Conservation (phyloP, 2,329 filamentous ascomycete genomes). For the Nigrograna mackinnonii region DNA sequence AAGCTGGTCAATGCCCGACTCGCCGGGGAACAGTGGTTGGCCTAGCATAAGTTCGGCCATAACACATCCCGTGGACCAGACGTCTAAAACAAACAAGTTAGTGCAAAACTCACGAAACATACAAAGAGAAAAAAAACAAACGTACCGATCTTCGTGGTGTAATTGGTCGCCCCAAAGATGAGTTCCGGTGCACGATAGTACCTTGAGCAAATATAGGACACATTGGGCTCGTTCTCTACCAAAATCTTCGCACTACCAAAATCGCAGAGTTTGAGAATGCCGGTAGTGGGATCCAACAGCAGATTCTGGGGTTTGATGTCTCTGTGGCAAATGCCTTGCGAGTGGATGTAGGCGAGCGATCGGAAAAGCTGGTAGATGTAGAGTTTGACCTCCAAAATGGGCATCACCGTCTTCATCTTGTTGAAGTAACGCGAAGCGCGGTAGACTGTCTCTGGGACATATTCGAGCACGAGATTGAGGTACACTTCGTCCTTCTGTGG, state of each 20-base stretch:
- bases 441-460: constrained; percentile 97
- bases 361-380: constrained; percentile 99
- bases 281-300: constrained; percentile 85
- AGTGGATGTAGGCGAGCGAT: constrained; percentile 97
- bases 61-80: constrained; percentile 98
- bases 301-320: constrained; percentile 99
- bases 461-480: constrained; percentile 96
- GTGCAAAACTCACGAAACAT: too few species aligned
- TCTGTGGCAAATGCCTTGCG: constrained; percentile 97
- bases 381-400: constrained; percentile 96
- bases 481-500: constrained; percentile 87
- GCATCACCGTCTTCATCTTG: constrained; percentile 99
- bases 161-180: constrained; percentile 98
- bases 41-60: constrained; percentile 99
- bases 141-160: constrained; percentile 99
- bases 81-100: too few species aligned
- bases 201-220: constrained; percentile 98
- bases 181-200: constrained; percentile 98
- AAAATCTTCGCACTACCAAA: constrained; percentile 99
- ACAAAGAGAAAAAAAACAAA: constrained; percentile 16
- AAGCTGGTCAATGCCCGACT: constrained; percentile 97
- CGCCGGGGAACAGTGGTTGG: constrained; percentile 95
- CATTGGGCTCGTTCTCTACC: constrained; percentile 97
- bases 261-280: constrained; percentile 95
- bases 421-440: constrained; percentile 98